Evolutionary conservation across 352 stramenopile species (phyloP).

Genomic region (Phytophthora lateralis): DNA sequence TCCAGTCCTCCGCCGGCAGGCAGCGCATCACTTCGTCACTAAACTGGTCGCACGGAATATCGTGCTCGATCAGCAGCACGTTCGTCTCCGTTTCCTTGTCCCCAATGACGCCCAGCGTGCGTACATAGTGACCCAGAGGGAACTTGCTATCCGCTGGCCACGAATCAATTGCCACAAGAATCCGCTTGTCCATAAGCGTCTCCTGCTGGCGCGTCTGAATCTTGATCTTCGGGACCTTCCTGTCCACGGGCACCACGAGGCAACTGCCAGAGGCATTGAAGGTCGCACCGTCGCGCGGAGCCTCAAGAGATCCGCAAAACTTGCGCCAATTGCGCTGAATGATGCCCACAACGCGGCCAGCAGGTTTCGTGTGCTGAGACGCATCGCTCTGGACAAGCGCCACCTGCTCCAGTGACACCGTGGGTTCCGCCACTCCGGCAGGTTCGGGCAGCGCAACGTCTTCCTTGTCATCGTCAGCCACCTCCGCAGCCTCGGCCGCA

Average conservation of each 20-base stretch:
- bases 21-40: constrained; percentile 91
- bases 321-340: constrained; percentile 94
- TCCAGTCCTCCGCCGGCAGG: constrained; percentile 94
- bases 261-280: constrained; percentile 57
- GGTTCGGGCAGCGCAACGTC: constrained; percentile 38
- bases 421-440: constrained; percentile 66
- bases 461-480: constrained; percentile 51
- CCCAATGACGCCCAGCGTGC: constrained; percentile 94
- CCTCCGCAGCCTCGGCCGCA: constrained; percentile 43
- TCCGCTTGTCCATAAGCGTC: constrained; percentile 92
- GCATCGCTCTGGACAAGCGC: constrained; percentile 62
- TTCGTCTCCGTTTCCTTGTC: constrained; percentile 97
- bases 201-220: constrained; percentile 93
- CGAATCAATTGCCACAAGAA: constrained; percentile 96
- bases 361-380: constrained; percentile 64
- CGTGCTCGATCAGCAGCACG: constrained; percentile 97
- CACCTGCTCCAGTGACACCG: constrained; percentile 65
- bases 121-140: constrained; percentile 96
- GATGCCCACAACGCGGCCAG: constrained; percentile 88
- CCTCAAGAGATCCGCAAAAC: constrained; percentile 94
- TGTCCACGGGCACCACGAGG: constrained; percentile 86
- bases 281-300: constrained; percentile 51
- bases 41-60: constrained; percentile 92
- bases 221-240: constrained; percentile 94
- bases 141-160: constrained; percentile 91